phyloP scores from a whole-genome alignment of 1,284 basidiomycete genomes.

The Pseudozyma hubeiensis region DNA sequence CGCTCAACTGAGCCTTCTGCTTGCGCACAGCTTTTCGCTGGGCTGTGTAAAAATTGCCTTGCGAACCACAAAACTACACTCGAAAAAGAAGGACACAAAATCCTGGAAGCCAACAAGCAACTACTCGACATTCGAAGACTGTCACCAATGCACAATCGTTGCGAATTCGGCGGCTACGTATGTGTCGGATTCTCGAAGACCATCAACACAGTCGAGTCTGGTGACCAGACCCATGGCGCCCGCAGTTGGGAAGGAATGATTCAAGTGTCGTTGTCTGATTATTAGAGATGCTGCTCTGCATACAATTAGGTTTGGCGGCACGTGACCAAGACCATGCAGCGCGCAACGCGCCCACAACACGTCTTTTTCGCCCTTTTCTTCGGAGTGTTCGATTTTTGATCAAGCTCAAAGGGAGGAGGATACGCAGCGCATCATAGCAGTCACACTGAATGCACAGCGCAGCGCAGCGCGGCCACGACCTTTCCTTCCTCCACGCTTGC shows the following conservation, averaged over 20 bases:
- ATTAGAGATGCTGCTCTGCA: neutral
- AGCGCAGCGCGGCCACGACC: neutral
- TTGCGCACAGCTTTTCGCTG: neutral
- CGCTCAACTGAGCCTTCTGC: neutral
- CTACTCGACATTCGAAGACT: neutral
- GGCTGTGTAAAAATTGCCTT: too few relatives aligned
- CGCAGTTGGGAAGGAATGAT: too few relatives aligned
- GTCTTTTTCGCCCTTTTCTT: neutral
- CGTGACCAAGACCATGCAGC: slow-evolving; percentile 18
- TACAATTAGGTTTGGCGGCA: slow-evolving; percentile 15
- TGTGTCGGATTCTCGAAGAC: too few relatives aligned
- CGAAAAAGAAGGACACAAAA: neutral
- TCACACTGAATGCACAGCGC: slow-evolving; percentile 3
- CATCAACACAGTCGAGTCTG: too few relatives aligned
- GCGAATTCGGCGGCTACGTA: too few relatives aligned
- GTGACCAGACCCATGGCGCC: too few relatives aligned
- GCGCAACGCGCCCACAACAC: slow-evolving; percentile 40
- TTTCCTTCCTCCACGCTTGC: neutral
- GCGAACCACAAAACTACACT: neutral
- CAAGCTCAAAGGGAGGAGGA: neutral
- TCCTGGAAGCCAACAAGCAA: neutral
- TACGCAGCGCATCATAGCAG: neutral
- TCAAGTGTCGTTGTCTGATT: neutral
- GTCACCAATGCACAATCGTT: too few relatives aligned
- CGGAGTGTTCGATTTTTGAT: slow-evolving; percentile 10